Evolutionary conservation across 1,284 basidiomycete genomes (phyloP).

Genomic region (Phellopilus nigrolimitatus): DNA sequence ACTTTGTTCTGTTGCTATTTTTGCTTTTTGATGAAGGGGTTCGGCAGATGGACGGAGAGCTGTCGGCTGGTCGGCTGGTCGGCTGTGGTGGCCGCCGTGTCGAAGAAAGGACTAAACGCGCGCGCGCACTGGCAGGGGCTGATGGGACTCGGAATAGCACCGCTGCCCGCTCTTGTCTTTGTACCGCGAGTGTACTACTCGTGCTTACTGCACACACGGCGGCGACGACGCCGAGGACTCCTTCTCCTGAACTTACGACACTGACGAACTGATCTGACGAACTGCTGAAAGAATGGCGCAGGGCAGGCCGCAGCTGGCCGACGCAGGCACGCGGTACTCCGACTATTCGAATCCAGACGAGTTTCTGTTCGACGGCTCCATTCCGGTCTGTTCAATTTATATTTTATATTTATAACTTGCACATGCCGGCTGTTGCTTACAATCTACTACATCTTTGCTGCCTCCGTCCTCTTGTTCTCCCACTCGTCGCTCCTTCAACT

Average conservation of each 20-base stretch:
- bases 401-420: neutral
- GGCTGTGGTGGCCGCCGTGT: no score
- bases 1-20: no score
- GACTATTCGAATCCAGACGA: no score
- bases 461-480: neutral
- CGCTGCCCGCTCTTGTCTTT: neutral
- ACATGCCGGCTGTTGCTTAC: slow-evolving; percentile 9
- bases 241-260: no score
- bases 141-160: no score
- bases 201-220: neutral
- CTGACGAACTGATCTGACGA: neutral
- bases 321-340: no score
- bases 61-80: no score
- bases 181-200: no score
- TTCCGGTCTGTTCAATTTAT: slow-evolving; percentile 21
- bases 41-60: no score
- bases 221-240: neutral
- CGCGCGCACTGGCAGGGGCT: slow-evolving; percentile 19
- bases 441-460: neutral
- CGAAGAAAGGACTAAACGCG: neutral
- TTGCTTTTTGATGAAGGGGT: no score
- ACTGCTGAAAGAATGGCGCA: no score
- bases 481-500: neutral
- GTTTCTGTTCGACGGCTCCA: slow-evolving; percentile 20
- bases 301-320: no score